Percentiles rank a stretch among this genome's conserved stretches.
These are phyloP conservation scores for Mortierella sp. DNA, from an alignment of 371 early-diverging fungal genomes.

Conservation along the genomic window DNA sequence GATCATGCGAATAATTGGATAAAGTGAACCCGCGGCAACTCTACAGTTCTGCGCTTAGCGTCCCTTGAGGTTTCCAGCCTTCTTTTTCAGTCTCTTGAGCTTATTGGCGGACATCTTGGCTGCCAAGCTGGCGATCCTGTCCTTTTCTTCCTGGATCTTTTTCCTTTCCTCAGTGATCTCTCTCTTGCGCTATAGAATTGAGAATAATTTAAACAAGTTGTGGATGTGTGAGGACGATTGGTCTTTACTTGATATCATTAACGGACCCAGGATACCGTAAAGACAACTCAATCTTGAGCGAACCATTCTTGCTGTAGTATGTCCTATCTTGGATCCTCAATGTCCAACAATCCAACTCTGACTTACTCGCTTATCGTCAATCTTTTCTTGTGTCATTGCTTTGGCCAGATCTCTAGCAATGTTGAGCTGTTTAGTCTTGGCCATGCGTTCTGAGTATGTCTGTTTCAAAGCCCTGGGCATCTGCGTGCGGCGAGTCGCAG, in stretches of 20 bases:
- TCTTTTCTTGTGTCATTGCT: constrained; percentile 55
- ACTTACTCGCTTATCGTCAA: constrained; percentile 55
- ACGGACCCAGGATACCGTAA: too few relatives aligned
- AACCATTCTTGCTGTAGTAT: background rate
- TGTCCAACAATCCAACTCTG: background rate
- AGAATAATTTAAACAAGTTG: background rate
- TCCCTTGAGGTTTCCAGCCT: constrained; percentile 60
- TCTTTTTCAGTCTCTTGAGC: constrained; percentile 62
- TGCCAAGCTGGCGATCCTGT: constrained; percentile 67
- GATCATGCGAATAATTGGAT: too few relatives aligned
- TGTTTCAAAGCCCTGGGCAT: constrained; percentile 53
- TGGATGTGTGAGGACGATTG: background rate
- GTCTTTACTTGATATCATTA: background rate
- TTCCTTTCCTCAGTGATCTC: constrained; percentile 71
- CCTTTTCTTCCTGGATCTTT: constrained; percentile 73
- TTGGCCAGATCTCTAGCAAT: constrained; percentile 50
- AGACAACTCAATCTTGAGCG: too few relatives aligned
- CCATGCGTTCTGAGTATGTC: constrained; percentile 46
- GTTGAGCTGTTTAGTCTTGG: constrained; percentile 52
- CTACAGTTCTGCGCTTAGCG: constrained; percentile 20
- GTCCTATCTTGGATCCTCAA: too few relatives aligned
- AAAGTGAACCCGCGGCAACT: too few relatives aligned
- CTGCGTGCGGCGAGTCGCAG: constrained; percentile 44
- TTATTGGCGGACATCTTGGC: constrained; percentile 70
- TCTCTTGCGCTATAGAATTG: constrained; percentile 63